phyloP scores from a whole-genome alignment of 2,329 filamentous ascomycete species.

The Aspergillus udagawae region DNA sequence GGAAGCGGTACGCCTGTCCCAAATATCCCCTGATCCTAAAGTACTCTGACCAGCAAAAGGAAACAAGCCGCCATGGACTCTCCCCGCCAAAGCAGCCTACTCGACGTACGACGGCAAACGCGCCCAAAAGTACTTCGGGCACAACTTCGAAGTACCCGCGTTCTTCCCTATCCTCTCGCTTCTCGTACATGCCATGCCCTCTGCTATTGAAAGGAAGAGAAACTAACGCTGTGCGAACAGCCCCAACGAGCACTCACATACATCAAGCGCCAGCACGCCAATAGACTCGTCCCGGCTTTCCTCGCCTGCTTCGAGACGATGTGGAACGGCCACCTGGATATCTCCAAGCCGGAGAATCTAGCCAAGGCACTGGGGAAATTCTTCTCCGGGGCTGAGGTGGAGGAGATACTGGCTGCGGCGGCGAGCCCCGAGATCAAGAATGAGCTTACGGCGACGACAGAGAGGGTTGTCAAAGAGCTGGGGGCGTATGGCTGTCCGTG shows the following conservation, averaged over 20 bases:
- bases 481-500: slow-evolving; percentile 77
- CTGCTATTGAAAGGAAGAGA: slow-evolving; percentile 6
- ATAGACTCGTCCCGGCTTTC: slow-evolving; percentile 52
- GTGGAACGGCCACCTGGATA: slow-evolving; percentile 59
- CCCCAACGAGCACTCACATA: slow-evolving; percentile 64
- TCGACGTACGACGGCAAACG: slow-evolving; percentile 47
- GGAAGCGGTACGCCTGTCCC: slow-evolving; percentile 47
- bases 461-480: slow-evolving; percentile 53
- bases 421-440: slow-evolving; percentile 50
- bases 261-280: slow-evolving; percentile 57
- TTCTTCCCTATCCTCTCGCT: slow-evolving; percentile 56
- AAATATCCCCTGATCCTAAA: not conserved
- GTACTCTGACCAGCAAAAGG: slow-evolving; percentile 39
- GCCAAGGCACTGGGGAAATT: slow-evolving; percentile 23
- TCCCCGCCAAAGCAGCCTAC: slow-evolving; percentile 64
- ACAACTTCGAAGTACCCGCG: slow-evolving; percentile 38
- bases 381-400: slow-evolving; percentile 47
- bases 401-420: slow-evolving; percentile 53
- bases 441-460: slow-evolving; percentile 56
- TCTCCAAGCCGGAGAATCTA: slow-evolving; percentile 57
- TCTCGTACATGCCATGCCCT: slow-evolving; percentile 41
- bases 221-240: slow-evolving; percentile 29
- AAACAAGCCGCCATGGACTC: slow-evolving; percentile 70
- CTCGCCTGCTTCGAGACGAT: slow-evolving; percentile 56
- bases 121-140: slow-evolving; percentile 50